Conservation (phyloP, 2,329 filamentous ascomycete species). For the Cercospora sesami region DNA sequence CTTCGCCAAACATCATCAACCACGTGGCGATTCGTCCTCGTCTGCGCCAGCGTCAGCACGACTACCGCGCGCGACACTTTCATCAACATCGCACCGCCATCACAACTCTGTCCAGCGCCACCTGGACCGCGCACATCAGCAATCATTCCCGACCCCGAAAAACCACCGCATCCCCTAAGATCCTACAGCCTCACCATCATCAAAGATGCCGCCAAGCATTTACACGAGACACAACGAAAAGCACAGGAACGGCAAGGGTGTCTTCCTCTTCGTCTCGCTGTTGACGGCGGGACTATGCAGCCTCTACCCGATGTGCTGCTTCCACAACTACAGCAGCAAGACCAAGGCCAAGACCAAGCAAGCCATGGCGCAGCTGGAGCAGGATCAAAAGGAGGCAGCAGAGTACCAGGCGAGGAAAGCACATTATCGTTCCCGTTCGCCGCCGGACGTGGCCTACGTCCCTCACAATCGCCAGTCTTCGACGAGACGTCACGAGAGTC, state of each 20-base stretch:
- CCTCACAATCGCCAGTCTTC: slow-evolving; percentile 27
- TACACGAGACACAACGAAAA: slow-evolving; percentile 37
- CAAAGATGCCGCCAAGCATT: slow-evolving; percentile 27
- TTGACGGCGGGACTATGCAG: slow-evolving; percentile 40
- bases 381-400: slow-evolving; percentile 32
- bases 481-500: slow-evolving; percentile 23
- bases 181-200: slow-evolving; percentile 11
- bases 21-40: background rate
- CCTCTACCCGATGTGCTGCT: slow-evolving; percentile 39
- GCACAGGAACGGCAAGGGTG: slow-evolving; percentile 36
- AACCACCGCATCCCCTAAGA: slow-evolving; percentile 16
- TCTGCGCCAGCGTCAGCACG: background rate
- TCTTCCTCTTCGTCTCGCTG: slow-evolving; percentile 36
- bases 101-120: slow-evolving; percentile 46
- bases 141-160: slow-evolving; percentile 5
- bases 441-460: slow-evolving; percentile 28
- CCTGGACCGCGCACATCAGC: slow-evolving; percentile 2
- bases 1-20: background rate
- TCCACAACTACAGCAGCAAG: slow-evolving; percentile 40
- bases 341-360: slow-evolving; percentile 32
- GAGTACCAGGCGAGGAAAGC: slow-evolving; percentile 28
- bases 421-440: slow-evolving; percentile 35
- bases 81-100: background rate
- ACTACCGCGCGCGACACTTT: background rate
- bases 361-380: slow-evolving; percentile 31